Evolutionary conservation across 108 stramenopile genomes (phyloP).

Genomic region (Cyclotella kingstonii): DNA sequence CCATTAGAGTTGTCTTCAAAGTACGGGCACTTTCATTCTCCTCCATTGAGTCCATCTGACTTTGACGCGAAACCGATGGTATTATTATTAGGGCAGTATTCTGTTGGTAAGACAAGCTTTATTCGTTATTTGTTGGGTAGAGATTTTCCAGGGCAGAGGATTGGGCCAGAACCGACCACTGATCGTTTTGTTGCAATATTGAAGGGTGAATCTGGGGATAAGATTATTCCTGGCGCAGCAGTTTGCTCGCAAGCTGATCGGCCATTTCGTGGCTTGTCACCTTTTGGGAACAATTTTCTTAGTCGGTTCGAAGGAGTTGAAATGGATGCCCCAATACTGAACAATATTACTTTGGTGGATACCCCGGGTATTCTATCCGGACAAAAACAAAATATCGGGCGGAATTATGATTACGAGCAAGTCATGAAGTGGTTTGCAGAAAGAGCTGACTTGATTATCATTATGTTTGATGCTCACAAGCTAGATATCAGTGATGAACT

Average conservation of each 20-base stretch:
- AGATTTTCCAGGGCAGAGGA: conserved; percentile 95
- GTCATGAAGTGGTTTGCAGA: conserved; percentile 99
- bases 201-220: conserved; percentile 73
- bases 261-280: conserved; percentile 93
- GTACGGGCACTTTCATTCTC: conserved; percentile 97
- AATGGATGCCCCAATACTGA: conserved; percentile 73
- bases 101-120: conserved; percentile 95
- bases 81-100: conserved; percentile 92
- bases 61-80: conserved; percentile 98
- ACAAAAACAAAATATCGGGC: conserved; percentile 89
- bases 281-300: conserved; percentile 97
- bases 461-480: conserved; percentile 94
- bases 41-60: conserved; percentile 92
- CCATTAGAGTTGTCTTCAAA: conserved; percentile 83
- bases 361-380: conserved; percentile 98
- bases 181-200: conserved; percentile 88
- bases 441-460: conserved; percentile 95
- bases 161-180: conserved; percentile 99
- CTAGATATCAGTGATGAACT: conserved; percentile 88
- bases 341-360: conserved; percentile 96
- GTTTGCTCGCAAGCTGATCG: conserved; percentile 90
- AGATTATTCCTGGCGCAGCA: conserved; percentile 88
- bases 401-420: conserved; percentile 92
- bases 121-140: conserved; percentile 87
- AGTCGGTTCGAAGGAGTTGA: conserved; percentile 89